Conservation (phyloP, 2,329 filamentous ascomycete species). For the Fusarium citri region DNA sequence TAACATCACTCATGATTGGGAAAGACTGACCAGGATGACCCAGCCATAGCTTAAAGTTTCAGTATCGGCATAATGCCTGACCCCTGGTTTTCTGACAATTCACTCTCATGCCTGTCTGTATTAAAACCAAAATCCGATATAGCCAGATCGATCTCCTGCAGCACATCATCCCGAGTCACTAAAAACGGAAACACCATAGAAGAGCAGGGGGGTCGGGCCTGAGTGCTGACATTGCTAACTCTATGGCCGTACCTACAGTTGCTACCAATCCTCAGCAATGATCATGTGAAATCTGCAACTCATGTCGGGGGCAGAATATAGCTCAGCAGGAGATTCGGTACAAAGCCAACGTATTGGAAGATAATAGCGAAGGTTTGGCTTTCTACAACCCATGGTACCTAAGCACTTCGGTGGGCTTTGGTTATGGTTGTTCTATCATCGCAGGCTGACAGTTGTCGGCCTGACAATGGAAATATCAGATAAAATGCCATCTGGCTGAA, state of each 20-base stretch:
- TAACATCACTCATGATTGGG: conserved; percentile 2
- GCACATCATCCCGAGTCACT: conserved; percentile 6
- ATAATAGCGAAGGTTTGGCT: not conserved
- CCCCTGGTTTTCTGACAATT: not conserved
- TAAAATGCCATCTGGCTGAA: not conserved
- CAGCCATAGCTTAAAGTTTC: conserved; percentile 6
- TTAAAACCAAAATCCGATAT: not conserved
- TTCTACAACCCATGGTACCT: not conserved
- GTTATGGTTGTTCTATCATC: not conserved
- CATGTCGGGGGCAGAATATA: not conserved
- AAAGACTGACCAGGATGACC: conserved; percentile 8
- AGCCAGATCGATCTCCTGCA: not conserved
- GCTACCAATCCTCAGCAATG: conserved; percentile 11
- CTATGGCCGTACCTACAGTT: conserved; percentile 2
- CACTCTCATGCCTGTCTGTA: not conserved
- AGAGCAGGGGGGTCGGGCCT: not conserved
- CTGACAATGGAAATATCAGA: not conserved
- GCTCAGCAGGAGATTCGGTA: conserved; percentile 4
- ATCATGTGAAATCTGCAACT: conserved; percentile 2
- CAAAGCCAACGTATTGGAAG: conserved; percentile 1
- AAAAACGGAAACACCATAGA: conserved; percentile 6
- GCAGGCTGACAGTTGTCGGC: not conserved
- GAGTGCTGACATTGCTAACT: conserved; percentile 10
- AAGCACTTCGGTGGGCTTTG: not conserved
- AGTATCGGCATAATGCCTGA: conserved; percentile 1